Conservation (phyloP, 805 yeast genomes). For the Jamesozyma piceae region DNA sequence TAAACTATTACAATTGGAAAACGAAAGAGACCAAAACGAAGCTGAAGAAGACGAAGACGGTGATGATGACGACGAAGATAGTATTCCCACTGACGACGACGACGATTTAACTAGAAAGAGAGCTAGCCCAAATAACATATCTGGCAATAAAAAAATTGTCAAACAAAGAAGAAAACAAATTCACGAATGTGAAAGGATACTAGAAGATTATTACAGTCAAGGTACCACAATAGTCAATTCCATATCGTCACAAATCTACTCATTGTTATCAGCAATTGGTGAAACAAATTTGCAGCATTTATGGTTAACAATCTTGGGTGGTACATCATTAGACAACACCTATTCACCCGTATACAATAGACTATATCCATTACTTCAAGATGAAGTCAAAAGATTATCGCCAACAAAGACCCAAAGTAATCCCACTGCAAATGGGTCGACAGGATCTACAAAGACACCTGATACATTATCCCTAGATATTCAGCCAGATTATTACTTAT, state of each 20-base stretch:
- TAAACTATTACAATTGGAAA: conserved; percentile 37
- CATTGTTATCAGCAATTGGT: conserved; percentile 71
- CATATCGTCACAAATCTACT: conserved; percentile 67
- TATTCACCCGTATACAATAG: conserved; percentile 68
- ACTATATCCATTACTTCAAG: conserved; percentile 63
- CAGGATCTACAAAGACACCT: conserved; percentile 28
- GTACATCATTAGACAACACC: conserved; percentile 65
- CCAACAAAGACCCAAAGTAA: conserved; percentile 26
- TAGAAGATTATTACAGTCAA: conserved; percentile 72
- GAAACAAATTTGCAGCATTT: conserved; percentile 59
- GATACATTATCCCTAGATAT: conserved; percentile 44
- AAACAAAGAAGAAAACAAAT: conserved; percentile 37
- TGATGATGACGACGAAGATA: conserved; percentile 30
- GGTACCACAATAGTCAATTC: conserved; percentile 76
- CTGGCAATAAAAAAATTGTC: conserved; percentile 19
- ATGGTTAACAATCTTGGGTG: conserved; percentile 87
- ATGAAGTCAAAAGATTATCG: conserved; percentile 70
- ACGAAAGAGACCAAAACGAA: conserved; percentile 32
- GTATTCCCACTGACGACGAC: conserved; percentile 16
- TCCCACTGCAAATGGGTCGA: conserved; percentile 2
- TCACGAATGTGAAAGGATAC: conserved; percentile 39
- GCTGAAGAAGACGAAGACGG: conserved; percentile 30
- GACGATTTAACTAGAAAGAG: conserved; percentile 20
- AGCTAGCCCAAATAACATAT: conserved; percentile 12
- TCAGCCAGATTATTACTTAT: conserved; percentile 79